Percentiles rank a stretch among this genome's conserved stretches.
Conservation (phyloP, 108 stramenopile species). For the Chaetoceros muelleri region DNA sequence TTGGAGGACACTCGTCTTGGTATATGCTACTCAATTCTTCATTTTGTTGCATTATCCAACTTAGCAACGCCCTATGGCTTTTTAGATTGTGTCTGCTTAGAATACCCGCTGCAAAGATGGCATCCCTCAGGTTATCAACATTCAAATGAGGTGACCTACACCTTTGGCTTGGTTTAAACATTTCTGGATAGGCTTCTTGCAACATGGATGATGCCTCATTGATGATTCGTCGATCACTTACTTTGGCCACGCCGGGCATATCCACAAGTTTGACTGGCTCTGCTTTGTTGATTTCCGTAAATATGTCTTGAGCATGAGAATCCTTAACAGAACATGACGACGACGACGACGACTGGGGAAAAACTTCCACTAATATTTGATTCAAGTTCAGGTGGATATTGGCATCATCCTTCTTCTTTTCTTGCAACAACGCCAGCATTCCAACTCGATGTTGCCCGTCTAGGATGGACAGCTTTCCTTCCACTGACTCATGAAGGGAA, state of each 20-base stretch:
- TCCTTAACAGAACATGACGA: conserved; percentile 11
- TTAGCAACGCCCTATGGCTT: conserved; percentile 29
- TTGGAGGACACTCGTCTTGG: conserved; percentile 5
- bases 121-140: conserved; percentile 77
- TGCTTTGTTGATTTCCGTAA: conserved; percentile 81
- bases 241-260: conserved; percentile 49
- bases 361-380: conserved; percentile 76
- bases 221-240: conserved; percentile 42
- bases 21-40: conserved; percentile 23
- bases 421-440: conserved; percentile 57
- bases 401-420: conserved; percentile 20
- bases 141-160: conserved; percentile 84
- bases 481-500: conserved; percentile 37
- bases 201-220: conserved; percentile 42
- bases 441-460: conserved; percentile 89
- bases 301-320: conserved; percentile 47
- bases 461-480: conserved; percentile 54
- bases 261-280: conserved; percentile 78
- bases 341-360: conserved; percentile 3
- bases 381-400: conserved; percentile 35
- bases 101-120: conserved; percentile 63
- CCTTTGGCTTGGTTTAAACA: conserved; percentile 64
- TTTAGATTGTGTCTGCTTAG: conserved; percentile 37
- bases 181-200: conserved; percentile 42
- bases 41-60: conserved; percentile 51